Conservation (phyloP, 208 protist genomes). For the Wallacemonas sp. region DNA sequence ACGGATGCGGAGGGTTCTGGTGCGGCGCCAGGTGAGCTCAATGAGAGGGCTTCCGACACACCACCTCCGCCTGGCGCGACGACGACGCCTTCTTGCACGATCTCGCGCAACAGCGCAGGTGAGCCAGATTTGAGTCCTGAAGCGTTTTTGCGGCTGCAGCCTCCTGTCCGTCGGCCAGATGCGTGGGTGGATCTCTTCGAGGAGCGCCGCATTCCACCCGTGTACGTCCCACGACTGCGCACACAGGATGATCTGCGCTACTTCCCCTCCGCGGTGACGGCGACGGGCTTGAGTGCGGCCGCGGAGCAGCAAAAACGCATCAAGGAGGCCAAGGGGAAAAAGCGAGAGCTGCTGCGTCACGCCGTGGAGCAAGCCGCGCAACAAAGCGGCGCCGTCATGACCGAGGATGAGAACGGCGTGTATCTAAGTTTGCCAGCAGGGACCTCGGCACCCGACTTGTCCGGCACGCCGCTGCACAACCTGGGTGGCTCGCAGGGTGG, state of each 20-base stretch:
- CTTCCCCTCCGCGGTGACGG: slow-evolving; percentile 82
- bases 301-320: slow-evolving; percentile 70
- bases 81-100: too few species aligned
- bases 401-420: slow-evolving; percentile 10
- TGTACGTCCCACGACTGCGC: slow-evolving; percentile 69
- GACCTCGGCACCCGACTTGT: neutral
- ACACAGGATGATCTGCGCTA: slow-evolving; percentile 83
- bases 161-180: slow-evolving; percentile 36
- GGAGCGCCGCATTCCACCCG: slow-evolving; percentile 35
- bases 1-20: too few species aligned
- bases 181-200: slow-evolving; percentile 75
- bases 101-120: neutral
- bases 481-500: too few species aligned
- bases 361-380: slow-evolving; percentile 31
- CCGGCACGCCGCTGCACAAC: too few species aligned
- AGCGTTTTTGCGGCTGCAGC: slow-evolving; percentile 12
- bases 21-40: too few species aligned
- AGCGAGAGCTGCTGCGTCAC: slow-evolving; percentile 29
- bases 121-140: slow-evolving; percentile 14
- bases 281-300: slow-evolving; percentile 60
- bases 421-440: neutral
- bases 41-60: too few species aligned
- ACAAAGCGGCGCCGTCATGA: slow-evolving; percentile 8
- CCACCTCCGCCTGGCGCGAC: too few species aligned
- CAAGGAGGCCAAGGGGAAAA: slow-evolving; percentile 43